Conservation (phyloP, 164 flowering plant genomes). For the Nymphaea thermarum region DNA sequence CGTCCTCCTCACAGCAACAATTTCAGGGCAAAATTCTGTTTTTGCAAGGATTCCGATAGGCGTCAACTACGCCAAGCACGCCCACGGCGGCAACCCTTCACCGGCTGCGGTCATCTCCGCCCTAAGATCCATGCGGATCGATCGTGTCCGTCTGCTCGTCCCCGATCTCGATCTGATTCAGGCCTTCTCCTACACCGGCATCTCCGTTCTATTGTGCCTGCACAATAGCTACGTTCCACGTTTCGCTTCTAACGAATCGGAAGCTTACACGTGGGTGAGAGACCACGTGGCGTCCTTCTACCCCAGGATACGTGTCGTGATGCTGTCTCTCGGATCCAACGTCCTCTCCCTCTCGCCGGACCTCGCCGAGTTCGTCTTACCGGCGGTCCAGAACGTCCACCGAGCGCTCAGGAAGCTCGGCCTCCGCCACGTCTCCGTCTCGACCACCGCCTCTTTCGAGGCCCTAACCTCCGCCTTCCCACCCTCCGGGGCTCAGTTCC, state of each 20-base stretch:
- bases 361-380: conserved; percentile 27
- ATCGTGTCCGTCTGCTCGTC: conserved; percentile 31
- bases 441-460: conserved; percentile 63
- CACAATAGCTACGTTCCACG: conserved; percentile 48
- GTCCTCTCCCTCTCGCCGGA: conserved; percentile 16
- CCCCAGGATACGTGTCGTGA: conserved; percentile 50
- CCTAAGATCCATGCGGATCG: conserved; percentile 8
- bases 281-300: conserved; percentile 56
- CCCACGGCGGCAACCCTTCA: conserved; percentile 12
- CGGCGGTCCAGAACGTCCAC: conserved; percentile 49
- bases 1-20: conserved; percentile 2
- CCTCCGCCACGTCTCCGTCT: conserved; percentile 42
- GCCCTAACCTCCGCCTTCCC: conserved; percentile 49
- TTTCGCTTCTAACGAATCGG: conserved; percentile 55
- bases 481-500: conserved; percentile 60
- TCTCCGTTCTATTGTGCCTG: conserved; percentile 53
- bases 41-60: not conserved
- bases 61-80: conserved; percentile 11
- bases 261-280: conserved; percentile 49
- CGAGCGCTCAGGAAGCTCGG: conserved; percentile 41
- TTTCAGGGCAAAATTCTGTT: too few relatives aligned
- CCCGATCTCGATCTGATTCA: conserved; percentile 41
- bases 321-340: conserved; percentile 63
- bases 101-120: conserved; percentile 1
- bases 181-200: conserved; percentile 55